Conservation (phyloP, 1,284 basidiomycete genomes). For the Singerocomus inundabilis region DNA sequence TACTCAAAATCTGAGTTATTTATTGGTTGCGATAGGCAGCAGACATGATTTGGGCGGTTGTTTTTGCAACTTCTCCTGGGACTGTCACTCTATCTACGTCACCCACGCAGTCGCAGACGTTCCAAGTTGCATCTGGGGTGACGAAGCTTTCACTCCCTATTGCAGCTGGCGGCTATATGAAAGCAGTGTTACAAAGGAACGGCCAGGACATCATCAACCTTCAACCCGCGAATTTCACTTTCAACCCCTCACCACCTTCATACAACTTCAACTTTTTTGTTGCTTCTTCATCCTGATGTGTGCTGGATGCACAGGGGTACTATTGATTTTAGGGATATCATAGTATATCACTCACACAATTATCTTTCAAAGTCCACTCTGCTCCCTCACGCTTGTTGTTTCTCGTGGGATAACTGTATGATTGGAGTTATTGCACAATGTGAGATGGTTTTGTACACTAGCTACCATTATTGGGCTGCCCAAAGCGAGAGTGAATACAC, state of each 20-base stretch:
- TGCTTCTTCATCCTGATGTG: conserved; percentile 29
- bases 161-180: conserved; percentile 56
- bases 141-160: conserved; percentile 66
- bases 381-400: background rate
- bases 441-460: too few relatives aligned
- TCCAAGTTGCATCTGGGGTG: conserved; percentile 55
- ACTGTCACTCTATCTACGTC: conserved; percentile 53
- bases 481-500: too few relatives aligned
- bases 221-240: conserved; percentile 48
- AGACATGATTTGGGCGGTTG: conserved; percentile 66
- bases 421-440: too few relatives aligned
- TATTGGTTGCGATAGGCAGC: conserved; percentile 33
- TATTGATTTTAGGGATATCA: background rate
- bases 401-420: background rate
- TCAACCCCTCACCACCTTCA: conserved; percentile 48
- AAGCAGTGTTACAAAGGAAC: conserved; percentile 54
- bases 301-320: conserved; percentile 6
- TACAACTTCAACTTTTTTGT: conserved; percentile 72
- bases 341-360: background rate
- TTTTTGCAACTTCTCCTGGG: conserved; percentile 57
- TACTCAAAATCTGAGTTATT: conserved; percentile 5
- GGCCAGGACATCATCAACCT: conserved; percentile 53
- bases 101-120: conserved; percentile 43
- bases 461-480: too few relatives aligned
- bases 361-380: background rate